phyloP scores from a whole-genome alignment of 2,329 filamentous ascomycete species.

The Botrytis deweyae region DNA sequence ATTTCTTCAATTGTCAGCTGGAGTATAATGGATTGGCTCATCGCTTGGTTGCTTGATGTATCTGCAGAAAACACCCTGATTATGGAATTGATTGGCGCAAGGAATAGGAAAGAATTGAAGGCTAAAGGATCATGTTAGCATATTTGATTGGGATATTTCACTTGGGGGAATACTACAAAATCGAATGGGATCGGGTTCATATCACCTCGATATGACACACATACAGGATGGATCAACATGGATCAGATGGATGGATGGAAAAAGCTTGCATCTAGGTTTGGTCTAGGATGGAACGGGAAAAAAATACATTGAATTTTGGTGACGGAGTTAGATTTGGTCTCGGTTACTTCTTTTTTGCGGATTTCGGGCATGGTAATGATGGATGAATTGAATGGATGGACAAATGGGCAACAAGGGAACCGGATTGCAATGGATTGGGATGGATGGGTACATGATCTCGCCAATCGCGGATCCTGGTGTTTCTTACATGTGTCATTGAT shows the following conservation, averaged over 20 bases:
- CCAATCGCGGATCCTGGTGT: constrained; percentile 16
- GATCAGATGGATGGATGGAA: constrained; percentile 5
- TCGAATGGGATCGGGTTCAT: background rate
- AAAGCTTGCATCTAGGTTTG: constrained; percentile 16
- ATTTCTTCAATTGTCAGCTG: background rate
- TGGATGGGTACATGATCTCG: constrained; percentile 15
- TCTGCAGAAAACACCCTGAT: background rate
- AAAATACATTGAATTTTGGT: constrained; percentile 5
- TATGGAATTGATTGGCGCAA: constrained; percentile 18
- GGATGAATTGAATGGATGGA: constrained; percentile 12
- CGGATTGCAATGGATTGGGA: background rate
- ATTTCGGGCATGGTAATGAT: constrained; percentile 7
- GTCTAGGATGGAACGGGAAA: constrained; percentile 10
- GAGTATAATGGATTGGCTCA: constrained; percentile 16
- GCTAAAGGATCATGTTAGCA: background rate
- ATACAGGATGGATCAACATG: background rate
- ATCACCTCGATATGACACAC: background rate
- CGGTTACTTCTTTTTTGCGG: background rate
- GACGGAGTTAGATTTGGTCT: constrained; percentile 5
- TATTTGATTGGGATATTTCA: constrained; percentile 7
- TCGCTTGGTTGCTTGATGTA: constrained; percentile 7
- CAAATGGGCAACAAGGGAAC: constrained; percentile 1
- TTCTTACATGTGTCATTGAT: constrained; percentile 10
- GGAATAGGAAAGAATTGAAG: constrained; percentile 4
- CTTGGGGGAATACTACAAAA: constrained; percentile 16